phyloP scores from a whole-genome alignment of 306 rosid genomes.

The Lagenaria siceraria region DNA sequence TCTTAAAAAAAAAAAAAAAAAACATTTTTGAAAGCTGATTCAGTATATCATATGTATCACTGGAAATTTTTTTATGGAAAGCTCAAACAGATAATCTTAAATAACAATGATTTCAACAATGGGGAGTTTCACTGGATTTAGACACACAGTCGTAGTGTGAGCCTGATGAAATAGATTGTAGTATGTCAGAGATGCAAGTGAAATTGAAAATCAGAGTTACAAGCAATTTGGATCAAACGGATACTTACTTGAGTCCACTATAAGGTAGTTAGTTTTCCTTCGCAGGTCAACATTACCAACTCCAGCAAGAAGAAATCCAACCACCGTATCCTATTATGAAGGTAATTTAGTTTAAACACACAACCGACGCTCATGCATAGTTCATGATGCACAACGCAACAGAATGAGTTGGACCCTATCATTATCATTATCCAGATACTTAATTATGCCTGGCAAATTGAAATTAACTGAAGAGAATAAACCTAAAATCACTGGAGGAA shows the following conservation, averaged over 20 bases:
- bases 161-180: background rate
- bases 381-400: background rate
- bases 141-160: background rate
- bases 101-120: background rate
- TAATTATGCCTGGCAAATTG: background rate
- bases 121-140: background rate
- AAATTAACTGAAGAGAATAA: background rate
- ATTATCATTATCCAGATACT: constrained; percentile 1
- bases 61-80: background rate
- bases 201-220: background rate
- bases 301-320: constrained; percentile 92
- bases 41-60: background rate
- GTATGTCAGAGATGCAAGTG: background rate
- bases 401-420: background rate
- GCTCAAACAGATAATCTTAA: background rate
- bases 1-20: background rate
- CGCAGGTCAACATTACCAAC: constrained; percentile 92
- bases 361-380: background rate
- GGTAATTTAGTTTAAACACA: background rate
- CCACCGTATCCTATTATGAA: constrained; percentile 60
- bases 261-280: constrained; percentile 87
- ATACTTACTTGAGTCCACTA: constrained; percentile 80
- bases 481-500: background rate
- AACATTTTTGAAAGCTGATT: background rate
- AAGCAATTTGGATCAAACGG: background rate